A percentile compares a stretch with the other conserved stretches of the same genome.
These are phyloP conservation scores for Verticillium klebahnii DNA, from an alignment of 2,329 filamentous ascomycete genomes.

Conservation along the genomic window DNA sequence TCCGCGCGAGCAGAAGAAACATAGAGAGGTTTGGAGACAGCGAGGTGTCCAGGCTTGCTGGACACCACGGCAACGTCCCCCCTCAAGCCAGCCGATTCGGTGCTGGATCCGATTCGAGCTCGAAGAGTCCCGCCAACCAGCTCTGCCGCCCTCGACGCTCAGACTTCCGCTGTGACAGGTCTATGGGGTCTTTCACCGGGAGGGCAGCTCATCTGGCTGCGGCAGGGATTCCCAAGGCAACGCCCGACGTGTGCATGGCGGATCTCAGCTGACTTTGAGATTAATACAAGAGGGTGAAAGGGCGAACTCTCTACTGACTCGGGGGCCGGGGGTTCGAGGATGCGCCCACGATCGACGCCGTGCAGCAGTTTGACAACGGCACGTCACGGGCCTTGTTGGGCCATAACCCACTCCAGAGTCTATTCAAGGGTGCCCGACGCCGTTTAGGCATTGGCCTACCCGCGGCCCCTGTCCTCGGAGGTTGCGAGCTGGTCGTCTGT, in stretches of 20 bases:
- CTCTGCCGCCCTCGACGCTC: background rate
- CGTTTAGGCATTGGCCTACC: background rate
- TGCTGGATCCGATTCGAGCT: background rate
- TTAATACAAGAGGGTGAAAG: background rate
- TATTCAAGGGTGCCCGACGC: background rate
- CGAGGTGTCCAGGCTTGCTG: background rate
- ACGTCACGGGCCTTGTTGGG: background rate
- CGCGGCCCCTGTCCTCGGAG: background rate
- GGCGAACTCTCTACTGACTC: background rate
- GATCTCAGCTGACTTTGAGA: background rate
- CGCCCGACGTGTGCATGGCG: background rate
- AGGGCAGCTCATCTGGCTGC: background rate
- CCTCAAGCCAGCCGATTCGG: background rate
- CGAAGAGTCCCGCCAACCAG: background rate
- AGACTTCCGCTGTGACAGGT: background rate
- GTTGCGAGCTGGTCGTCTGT: background rate
- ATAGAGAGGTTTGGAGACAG: background rate
- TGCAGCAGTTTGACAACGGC: background rate
- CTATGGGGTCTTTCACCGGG: background rate
- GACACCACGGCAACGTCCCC: background rate
- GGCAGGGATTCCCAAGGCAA: background rate
- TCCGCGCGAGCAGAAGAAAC: background rate
- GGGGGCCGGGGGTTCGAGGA: background rate
- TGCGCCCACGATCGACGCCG: background rate
- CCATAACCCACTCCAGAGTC: background rate